Evolutionary conservation across 805 yeast species (phyloP).

Genomic region (Zygosaccharomyces rouxii): DNA sequence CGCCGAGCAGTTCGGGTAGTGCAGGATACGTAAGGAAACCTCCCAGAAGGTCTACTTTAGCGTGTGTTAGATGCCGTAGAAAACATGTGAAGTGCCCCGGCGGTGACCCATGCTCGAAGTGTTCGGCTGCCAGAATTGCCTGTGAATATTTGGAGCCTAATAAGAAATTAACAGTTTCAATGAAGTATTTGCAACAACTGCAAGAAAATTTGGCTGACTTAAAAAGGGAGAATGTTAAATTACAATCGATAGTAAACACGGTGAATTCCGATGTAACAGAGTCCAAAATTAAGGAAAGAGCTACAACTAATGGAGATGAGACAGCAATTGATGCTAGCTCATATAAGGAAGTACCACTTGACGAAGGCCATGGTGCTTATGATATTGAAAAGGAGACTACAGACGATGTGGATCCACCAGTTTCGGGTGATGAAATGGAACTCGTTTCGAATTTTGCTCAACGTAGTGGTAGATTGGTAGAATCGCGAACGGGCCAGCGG

Average conservation of each 20-base stretch:
- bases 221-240: constrained; percentile 59
- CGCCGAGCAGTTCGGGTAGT: constrained; percentile 1
- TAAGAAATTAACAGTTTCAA: constrained; percentile 65
- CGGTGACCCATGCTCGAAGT: constrained; percentile 66
- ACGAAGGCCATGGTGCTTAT: neutral
- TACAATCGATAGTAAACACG: constrained; percentile 38
- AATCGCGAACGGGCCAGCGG: constrained; percentile 70
- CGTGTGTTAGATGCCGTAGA: constrained; percentile 63
- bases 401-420: neutral
- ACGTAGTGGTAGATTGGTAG: constrained; percentile 64
- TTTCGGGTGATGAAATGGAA: constrained; percentile 36
- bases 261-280: neutral
- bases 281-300: neutral
- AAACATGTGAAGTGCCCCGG: constrained; percentile 77
- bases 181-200: constrained; percentile 60
- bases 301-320: neutral
- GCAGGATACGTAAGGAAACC: constrained; percentile 13
- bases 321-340: neutral
- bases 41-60: constrained; percentile 27
- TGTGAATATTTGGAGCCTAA: constrained; percentile 74
- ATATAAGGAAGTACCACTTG: neutral
- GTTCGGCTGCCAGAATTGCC: constrained; percentile 48
- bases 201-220: constrained; percentile 64
- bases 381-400: neutral
- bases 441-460: constrained; percentile 69